phyloP scores from a whole-genome alignment of 164 flowering plant species.

The Macadamia tetraphylla region DNA sequence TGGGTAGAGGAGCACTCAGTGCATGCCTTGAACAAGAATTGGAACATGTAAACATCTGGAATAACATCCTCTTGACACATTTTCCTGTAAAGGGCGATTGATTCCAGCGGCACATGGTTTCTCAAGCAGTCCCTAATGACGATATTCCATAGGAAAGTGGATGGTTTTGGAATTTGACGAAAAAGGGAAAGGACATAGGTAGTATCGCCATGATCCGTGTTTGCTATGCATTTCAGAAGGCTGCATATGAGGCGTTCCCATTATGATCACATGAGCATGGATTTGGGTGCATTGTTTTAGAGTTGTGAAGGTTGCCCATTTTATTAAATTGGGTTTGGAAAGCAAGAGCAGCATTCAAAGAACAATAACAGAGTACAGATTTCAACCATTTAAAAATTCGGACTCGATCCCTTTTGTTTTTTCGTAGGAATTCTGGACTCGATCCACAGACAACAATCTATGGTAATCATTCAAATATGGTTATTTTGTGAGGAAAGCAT shows the following conservation, averaged over 20 bases:
- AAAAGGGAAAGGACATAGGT: constrained; percentile 5
- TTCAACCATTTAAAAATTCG: no score
- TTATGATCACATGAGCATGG: not conserved
- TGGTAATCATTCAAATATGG: no score
- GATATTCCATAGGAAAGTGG: constrained; percentile 16
- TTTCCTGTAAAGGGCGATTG: constrained; percentile 12
- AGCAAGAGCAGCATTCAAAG: not conserved
- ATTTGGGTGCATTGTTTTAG: not conserved
- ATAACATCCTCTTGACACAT: not conserved
- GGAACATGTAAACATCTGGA: constrained; percentile 14
- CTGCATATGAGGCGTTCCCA: not conserved
- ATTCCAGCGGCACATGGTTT: constrained; percentile 2
- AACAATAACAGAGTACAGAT: no score
- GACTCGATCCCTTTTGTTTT: no score
- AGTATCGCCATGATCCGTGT: constrained; percentile 4
- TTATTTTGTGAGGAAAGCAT: no score
- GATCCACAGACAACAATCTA: no score
- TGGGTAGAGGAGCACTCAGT: not conserved
- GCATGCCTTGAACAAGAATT: constrained; percentile 20
- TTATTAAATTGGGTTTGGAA: not conserved
- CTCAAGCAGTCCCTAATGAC: constrained; percentile 13
- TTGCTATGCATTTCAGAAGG: constrained; percentile 7
- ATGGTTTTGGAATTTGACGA: constrained; percentile 8
- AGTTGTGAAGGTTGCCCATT: not conserved
- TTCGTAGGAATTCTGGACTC: no score